Base-by-base conservation (phyloP, 139 green algal genomes). In the Trebouxia sp. region DNA sequence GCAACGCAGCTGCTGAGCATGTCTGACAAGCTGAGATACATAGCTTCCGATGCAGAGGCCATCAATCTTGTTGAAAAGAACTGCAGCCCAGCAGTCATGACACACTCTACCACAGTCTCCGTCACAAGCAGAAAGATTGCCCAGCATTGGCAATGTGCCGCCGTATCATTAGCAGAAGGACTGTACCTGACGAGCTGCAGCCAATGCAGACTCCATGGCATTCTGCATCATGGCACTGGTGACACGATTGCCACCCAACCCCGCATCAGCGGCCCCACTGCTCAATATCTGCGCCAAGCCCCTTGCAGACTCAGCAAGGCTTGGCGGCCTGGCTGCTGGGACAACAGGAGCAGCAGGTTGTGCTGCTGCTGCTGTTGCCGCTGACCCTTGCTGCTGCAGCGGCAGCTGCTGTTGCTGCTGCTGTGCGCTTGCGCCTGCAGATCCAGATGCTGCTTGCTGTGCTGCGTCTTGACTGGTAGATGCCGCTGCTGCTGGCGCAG, bases 151-250 rank as follows among this genome's bases (percentile, higher is more conserved):
- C n/a, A n/a, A n/a, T n/a, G n/a, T 17, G 15, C 2, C 20, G 47
- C 47, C 3, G 14, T 3, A 17, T 10, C 3, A 6, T 1, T 14
- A 53, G 2, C 20, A 1, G 26, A 69, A 11, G n/a, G 41, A 39
- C 9, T 5, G 6, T 56, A 77, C 69, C 69, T 77, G 69, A 1
- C 26, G 69, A 26, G 69, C 69, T n/a, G 69, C 69, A 10, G 53
- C 15, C 76, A 87, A 83, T 5, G 75, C 83, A 56, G 78, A 62
- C 5, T 80, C 42, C 80, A 85, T 74, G 11, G 83, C 83, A 50
- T 80, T 75, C 0, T 47, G 47, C 42, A 87, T 80, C 38, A 80
- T 50, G 48, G 70, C 79, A 2, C 70, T 74, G 35, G 53, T 70
- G 65, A 85, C 83, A 38, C 53, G 74, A 14, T 35, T 38, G 6